Conservation (phyloP, 1,139 yeast genomes). For the Pichia sp. region DNA sequence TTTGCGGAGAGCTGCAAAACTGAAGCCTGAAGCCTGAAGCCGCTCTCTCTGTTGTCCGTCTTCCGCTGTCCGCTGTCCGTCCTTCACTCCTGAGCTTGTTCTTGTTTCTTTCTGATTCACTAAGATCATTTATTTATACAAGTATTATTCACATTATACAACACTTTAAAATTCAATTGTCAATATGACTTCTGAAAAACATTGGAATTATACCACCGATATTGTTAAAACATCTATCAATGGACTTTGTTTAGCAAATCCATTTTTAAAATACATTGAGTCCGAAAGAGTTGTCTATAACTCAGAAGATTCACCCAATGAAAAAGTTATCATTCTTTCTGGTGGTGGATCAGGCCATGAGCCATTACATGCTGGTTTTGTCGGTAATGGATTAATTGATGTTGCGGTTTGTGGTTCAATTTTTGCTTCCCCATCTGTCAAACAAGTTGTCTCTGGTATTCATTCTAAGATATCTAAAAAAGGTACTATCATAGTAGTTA, state of each 20-base stretch:
- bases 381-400: constrained; percentile 73
- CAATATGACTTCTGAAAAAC: constrained; percentile 31
- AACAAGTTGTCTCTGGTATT: constrained; percentile 71
- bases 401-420: constrained; percentile 87
- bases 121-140: too few relatives aligned
- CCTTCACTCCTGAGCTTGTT: not conserved
- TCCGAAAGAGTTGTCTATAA: constrained; percentile 63
- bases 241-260: constrained; percentile 67
- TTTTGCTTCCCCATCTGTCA: constrained; percentile 89
- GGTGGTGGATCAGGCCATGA: constrained; percentile 98
- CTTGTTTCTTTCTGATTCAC: not conserved
- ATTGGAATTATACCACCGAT: constrained; percentile 52
- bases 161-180: not conserved
- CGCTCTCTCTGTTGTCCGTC: not conserved
- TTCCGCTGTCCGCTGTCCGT: not conserved
- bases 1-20: too few relatives aligned
- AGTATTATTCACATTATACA: too few relatives aligned
- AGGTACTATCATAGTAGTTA: constrained; percentile 72
- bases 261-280: constrained; percentile 55
- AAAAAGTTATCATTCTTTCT: constrained; percentile 64
- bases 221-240: constrained; percentile 58
- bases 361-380: constrained; percentile 87
- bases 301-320: constrained; percentile 30
- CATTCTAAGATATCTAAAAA: constrained; percentile 47
- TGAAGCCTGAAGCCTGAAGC: not conserved